phyloP scores from a whole-genome alignment of 75 land plant genomes.

The Cupressus sempervirens region DNA sequence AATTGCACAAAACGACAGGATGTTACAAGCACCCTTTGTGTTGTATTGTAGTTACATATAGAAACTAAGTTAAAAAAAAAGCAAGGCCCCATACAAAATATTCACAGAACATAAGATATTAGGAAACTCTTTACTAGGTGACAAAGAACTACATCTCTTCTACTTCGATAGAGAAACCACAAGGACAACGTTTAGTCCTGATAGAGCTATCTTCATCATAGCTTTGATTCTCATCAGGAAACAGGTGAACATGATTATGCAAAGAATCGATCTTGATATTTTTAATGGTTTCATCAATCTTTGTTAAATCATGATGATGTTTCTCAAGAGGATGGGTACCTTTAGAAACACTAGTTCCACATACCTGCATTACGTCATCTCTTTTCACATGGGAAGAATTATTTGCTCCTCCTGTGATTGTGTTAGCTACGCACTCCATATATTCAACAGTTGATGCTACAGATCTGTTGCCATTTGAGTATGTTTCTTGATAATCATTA shows the following conservation, averaged over 20 bases:
- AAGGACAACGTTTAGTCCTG: slow-evolving; percentile 67
- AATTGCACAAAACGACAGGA: background rate
- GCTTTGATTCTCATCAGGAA: slow-evolving; percentile 50
- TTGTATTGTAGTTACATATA: background rate
- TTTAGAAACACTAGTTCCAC: background rate
- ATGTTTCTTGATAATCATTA: slow-evolving; percentile 45
- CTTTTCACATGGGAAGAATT: background rate
- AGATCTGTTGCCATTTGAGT: slow-evolving; percentile 6
- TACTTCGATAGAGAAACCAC: slow-evolving; percentile 74
- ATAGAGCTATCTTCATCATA: slow-evolving; percentile 68
- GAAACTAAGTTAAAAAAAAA: background rate
- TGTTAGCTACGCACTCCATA: background rate
- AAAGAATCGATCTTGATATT: background rate
- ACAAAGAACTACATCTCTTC: slow-evolving; percentile 66
- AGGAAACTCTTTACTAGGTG: background rate
- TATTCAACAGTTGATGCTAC: background rate
- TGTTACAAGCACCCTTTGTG: background rate
- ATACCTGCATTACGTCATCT: background rate
- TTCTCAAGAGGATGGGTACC: slow-evolving; percentile 1
- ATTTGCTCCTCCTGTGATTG: background rate
- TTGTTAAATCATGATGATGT: slow-evolving; percentile 12
- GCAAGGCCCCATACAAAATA: background rate
- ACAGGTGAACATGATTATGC: slow-evolving; percentile 60
- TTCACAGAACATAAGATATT: background rate
- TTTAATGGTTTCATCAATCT: background rate